Evolutionary conservation across 192 early-diverging fungal species (phyloP).

Genomic region (Entomortierella parvispora): DNA sequence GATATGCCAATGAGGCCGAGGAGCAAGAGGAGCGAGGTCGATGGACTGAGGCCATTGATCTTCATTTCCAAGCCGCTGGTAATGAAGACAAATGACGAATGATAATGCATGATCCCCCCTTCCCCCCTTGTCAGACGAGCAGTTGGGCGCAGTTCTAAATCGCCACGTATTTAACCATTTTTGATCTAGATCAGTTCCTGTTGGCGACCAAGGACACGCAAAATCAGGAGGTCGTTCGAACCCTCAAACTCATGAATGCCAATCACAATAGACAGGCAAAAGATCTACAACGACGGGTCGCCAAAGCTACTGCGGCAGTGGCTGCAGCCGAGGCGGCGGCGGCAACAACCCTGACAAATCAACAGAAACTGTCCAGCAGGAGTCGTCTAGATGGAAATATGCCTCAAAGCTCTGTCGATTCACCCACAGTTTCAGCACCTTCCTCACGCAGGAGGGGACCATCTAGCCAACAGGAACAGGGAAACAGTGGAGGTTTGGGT

Average conservation of each 20-base stretch:
- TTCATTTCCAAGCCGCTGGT: constrained; percentile 78
- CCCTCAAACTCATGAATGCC: constrained; percentile 71
- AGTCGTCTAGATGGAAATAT: neutral
- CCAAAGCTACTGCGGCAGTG: constrained; percentile 30
- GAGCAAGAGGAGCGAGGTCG: constrained; percentile 65
- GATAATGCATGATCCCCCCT: too few relatives aligned
- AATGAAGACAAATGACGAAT: too few relatives aligned
- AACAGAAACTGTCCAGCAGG: neutral
- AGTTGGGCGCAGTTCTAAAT: neutral
- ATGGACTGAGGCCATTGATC: constrained; percentile 67
- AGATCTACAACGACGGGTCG: constrained; percentile 66
- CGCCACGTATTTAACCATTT: neutral
- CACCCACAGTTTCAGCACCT: neutral
- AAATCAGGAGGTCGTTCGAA: constrained; percentile 63
- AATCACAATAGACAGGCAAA: constrained; percentile 76
- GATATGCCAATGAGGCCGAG: constrained; percentile 72
- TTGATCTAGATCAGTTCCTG: constrained; percentile 34
- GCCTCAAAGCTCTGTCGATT: neutral
- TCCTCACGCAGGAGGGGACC: constrained; percentile 3
- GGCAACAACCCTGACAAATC: neutral
- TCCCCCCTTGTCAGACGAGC: too few relatives aligned
- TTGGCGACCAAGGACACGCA: constrained; percentile 39
- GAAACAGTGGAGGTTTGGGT: constrained; percentile 11
- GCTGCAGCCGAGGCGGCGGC: constrained; percentile 16
- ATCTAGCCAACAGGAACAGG: constrained; percentile 13